Evolutionary conservation across 2,329 filamentous ascomycete genomes (phyloP), one percentile per base, ranked within the genome.

Genomic region (Diplodia scrobiculata): DNA sequence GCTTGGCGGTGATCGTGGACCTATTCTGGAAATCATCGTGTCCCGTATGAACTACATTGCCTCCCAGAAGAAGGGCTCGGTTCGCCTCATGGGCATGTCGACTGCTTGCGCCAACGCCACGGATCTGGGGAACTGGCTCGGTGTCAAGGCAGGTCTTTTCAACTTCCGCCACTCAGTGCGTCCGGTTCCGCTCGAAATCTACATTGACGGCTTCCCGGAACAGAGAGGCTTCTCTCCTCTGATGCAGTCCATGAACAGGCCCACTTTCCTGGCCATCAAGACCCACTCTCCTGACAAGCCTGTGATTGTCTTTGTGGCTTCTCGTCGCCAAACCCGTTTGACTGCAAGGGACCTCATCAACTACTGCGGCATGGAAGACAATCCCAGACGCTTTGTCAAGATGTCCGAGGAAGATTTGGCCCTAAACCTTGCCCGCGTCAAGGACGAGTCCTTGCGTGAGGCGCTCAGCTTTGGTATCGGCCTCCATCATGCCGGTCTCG

Each of bases 201-300:
- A 91, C 78, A 99, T 99, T 70, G 95, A 99, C 75, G 96, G 95
- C 0, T 99, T 99, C 75, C 93, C 95, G 0, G 92, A 98, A 74
- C 90, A 95, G 71, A 87, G 94, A 67, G 95, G 95, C 0, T 99
- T 99, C 81, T 98, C 94, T 72, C 92, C 95, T 0, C 79, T 99
- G 70, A 99, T 99, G 95, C 94, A 98, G 79, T 96, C 92, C 0
- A 99, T 99, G 95, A 99, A 99, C 74, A 86, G 95, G 6, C 95
- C 95, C 1, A 97, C 95, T 0, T 99, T 98, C 79, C 81, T 98
- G 36, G 95, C 95, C 0, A 95, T 99, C 77, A 97, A 99, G 78
- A 92, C 89, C 11, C 96, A 99, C 78, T 97, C 93, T 50, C 95
- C 96, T 0, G 89, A 92, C 63, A 98, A 99, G 78, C 95, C 95